Evolutionary conservation across 2,329 filamentous ascomycete species (phyloP).

Genomic region (Arthrobotrys sphaeroides): DNA sequence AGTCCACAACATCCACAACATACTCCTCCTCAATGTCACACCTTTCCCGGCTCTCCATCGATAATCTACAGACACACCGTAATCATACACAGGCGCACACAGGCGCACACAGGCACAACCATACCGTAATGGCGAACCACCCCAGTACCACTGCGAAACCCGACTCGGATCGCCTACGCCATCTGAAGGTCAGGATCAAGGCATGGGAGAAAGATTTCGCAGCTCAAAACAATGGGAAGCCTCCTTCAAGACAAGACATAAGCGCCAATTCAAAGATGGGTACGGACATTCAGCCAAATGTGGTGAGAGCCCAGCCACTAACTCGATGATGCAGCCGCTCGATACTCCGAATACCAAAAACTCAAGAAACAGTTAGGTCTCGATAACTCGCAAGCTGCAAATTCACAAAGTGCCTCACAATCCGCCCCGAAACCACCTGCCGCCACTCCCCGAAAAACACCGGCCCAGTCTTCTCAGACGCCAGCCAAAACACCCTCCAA

Average conservation of each 20-base stretch:
- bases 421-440: neutral
- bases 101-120: too few species aligned
- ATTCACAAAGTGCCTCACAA: slow-evolving; percentile 11
- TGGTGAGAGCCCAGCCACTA: neutral
- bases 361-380: slow-evolving; percentile 25
- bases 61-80: too few species aligned
- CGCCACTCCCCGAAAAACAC: slow-evolving; percentile 16
- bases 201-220: slow-evolving; percentile 50
- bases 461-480: neutral
- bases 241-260: slow-evolving; percentile 43
- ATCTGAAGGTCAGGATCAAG: slow-evolving; percentile 49
- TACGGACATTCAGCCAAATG: neutral
- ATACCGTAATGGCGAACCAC: slow-evolving; percentile 11
- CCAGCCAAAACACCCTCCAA: slow-evolving; percentile 38
- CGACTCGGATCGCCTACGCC: slow-evolving; percentile 35
- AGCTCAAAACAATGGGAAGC: slow-evolving; percentile 30
- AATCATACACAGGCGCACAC: too few species aligned
- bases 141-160: neutral
- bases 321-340: slow-evolving; percentile 11
- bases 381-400: slow-evolving; percentile 12
- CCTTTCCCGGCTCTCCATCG: too few species aligned
- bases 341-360: slow-evolving; percentile 49
- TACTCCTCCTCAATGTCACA: neutral
- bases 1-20: neutral
- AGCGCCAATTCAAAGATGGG: slow-evolving; percentile 44